Evolutionary conservation across 2,329 filamentous ascomycete genomes (phyloP).

Genomic region (Fusarium floridanum): DNA sequence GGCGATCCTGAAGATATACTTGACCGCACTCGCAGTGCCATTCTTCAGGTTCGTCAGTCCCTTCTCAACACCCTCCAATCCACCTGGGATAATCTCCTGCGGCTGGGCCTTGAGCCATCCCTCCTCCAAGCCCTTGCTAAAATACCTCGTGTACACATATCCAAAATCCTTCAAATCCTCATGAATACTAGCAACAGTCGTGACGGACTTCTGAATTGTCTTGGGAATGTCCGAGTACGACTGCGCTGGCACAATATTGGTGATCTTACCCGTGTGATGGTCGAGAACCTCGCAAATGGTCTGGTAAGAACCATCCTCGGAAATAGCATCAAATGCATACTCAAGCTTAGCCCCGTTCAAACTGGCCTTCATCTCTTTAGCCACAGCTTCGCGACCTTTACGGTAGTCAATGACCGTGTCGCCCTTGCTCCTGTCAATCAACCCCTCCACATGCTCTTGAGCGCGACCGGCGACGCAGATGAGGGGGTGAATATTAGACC

Average conservation of each 20-base stretch:
- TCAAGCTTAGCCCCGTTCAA: conserved; percentile 7
- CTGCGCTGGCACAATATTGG: conserved; percentile 23
- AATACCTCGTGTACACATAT: neutral
- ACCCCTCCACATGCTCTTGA: conserved; percentile 15
- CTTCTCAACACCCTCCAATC: conserved; percentile 18
- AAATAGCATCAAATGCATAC: conserved; percentile 26
- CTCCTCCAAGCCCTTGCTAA: conserved; percentile 19
- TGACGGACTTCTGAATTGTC: conserved; percentile 21
- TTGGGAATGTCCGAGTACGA: conserved; percentile 31
- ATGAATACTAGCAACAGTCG: conserved; percentile 29
- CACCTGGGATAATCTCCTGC: conserved; percentile 21
- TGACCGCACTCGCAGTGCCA: conserved; percentile 18
- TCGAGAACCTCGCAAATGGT: conserved; percentile 28
- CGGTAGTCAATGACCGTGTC: conserved; percentile 34
- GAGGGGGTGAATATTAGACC: conserved; percentile 27
- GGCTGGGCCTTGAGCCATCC: conserved; percentile 25
- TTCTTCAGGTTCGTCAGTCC: conserved; percentile 7
- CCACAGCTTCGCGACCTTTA: neutral
- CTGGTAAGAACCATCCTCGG: conserved; percentile 30
- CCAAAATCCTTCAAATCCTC: conserved; percentile 24
- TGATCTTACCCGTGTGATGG: conserved; percentile 12
- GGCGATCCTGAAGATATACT: conserved; percentile 23
- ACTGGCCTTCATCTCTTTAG: neutral
- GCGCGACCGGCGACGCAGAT: conserved; percentile 33
- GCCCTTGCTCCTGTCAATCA: conserved; percentile 22